Base-by-base conservation (phyloP, 371 early-diverging fungal species). In the Mortierella sp. region DNA sequence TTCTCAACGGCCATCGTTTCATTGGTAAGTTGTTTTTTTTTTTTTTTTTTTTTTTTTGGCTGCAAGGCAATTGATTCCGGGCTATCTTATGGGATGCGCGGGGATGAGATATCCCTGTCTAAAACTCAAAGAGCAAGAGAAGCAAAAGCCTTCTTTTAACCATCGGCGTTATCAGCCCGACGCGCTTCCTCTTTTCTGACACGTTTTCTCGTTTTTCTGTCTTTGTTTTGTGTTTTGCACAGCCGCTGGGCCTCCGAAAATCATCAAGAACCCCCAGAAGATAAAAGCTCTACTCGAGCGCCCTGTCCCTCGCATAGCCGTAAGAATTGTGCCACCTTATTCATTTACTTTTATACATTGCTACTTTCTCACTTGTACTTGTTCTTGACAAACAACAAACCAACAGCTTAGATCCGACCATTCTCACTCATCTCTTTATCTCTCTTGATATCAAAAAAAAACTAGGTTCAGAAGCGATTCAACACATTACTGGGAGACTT, bases 181-280 rank as follows among this genome's bases (percentile, higher is more conserved):
- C 49, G 49, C 49, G 49, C 49, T 49, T 49, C 21, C 49, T 3
- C 14, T 49, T 49, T 29, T 58, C 14, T 63, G 74, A 8, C 54
- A 11, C 54, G 18, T 65, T 56, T 51, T 65, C 8, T 8, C 54
- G 8, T 65, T 58, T 8, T 51, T 60, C 58, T 14, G 14, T 14
- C 18, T 32, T 68, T 48, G 12, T 41, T 32, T 29, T 27, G 7
- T 18, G 8, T 18, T 18, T 35, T 72, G 49, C 68, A 68, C 43
- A 84, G 85, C 85, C 68, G 85, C 85, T 44, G 85, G 85, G 54
- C 85, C 85, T 5, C 81, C 85, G 2, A 84, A 74, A 43, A 81
- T 84, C 70, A 76, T 84, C 68, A 84, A 81, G 75, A 77, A 76
- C 4, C 75, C 81, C 6, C 18, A 44, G 10, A 77, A 76, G 70